Base-by-base conservation (phyloP, 2,329 filamentous ascomycete genomes). In the Mycosphaerella sp. region DNA sequence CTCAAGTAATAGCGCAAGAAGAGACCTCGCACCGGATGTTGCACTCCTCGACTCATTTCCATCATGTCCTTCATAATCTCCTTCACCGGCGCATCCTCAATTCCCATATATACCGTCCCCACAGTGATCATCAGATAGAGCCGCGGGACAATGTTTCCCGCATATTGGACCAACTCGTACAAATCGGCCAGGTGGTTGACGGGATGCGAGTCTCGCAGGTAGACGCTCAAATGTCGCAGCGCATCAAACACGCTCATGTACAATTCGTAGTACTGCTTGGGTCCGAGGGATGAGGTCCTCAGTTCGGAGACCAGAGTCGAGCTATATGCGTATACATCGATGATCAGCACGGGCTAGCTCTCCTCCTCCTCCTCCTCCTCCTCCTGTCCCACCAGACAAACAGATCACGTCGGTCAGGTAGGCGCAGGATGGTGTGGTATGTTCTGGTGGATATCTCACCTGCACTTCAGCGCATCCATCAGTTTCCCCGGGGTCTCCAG, bases 21-120 rank as follows among this genome's bases (percentile, higher is more conserved):
- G 52, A 98, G 78, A 14, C 93, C 93, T 54, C 93, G 88, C 59
- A 96, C 91, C 12, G 93, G 93, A 72, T 98, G 93, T 69, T 98
- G 93, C 21, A 98, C 91, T 53, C 93, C 93, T 59, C 93, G 83
- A 73, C 90, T 97, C 93, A 98, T 98, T 73, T 98, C 93, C 93
- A 98, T 98, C 93, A 98, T 98, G 72, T 98, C 93, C 75, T 98
- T 98, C 93, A 98, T 98, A 59, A 98, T 89, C 77, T 98, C 93
- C 75, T 98, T 98, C 63, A 98, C 93, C 0, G 93, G 93, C 55
- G 95, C 93, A 79, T 97, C 93, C 67, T 93, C 87, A 68, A 98
- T 95, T 26, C 89, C 86, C 93, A 98, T 98, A 77, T 98, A 98
- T 46, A 95, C 95, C 2, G 93, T 98, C 55, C 93, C 93, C 39